Evolutionary conservation across 176 grass and related monocot species (phyloP).

Genomic region (Carex pumila): DNA sequence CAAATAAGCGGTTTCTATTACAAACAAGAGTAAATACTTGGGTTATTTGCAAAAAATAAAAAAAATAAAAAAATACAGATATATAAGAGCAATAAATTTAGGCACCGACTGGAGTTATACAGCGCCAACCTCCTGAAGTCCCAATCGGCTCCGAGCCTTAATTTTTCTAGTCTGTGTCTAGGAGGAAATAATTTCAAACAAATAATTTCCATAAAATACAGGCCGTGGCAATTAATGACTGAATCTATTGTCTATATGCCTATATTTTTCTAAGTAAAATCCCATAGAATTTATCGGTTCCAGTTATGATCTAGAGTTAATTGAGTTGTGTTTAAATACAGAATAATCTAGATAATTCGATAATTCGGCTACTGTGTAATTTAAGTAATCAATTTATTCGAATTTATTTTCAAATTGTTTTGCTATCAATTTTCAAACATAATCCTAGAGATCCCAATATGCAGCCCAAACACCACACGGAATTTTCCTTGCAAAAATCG

Average conservation of each 20-base stretch:
- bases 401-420: background rate
- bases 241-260: background rate
- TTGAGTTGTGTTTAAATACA: background rate
- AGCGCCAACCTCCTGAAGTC: background rate
- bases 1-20: background rate
- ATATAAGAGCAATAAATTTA: constrained; percentile 1
- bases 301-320: background rate
- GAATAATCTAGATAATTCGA: background rate
- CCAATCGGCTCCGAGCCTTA: background rate
- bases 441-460: background rate
- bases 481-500: background rate
- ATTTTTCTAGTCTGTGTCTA: background rate
- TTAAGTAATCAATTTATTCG: background rate
- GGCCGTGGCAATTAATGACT: background rate
- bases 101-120: background rate
- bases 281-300: background rate
- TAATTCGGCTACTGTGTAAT: background rate
- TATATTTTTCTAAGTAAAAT: background rate
- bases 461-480: background rate
- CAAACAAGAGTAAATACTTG: background rate
- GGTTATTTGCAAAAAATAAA: background rate
- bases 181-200: background rate
- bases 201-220: background rate
- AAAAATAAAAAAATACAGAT: background rate
- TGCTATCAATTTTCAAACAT: background rate